A percentile compares a stretch with the other conserved stretches of the same genome.
These are phyloP conservation scores for Apiotrichum sp. DNA, from an alignment of 1,284 basidiomycete species.

Conservation along the genomic window DNA sequence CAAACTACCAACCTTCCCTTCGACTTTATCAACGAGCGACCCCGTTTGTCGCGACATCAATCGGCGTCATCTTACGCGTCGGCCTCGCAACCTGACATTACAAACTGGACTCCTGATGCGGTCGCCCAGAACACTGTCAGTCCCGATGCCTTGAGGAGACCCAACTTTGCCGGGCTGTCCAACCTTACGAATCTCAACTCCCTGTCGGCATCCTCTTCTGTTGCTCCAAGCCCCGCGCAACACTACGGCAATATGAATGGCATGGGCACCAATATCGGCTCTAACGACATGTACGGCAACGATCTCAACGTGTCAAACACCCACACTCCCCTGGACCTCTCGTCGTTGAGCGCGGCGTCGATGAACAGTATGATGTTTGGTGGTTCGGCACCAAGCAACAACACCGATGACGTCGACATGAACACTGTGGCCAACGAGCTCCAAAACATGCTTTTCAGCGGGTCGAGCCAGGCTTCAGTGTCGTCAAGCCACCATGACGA, in stretches of 20 bases:
- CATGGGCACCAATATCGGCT: conserved; percentile 2
- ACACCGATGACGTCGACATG: conserved; percentile 24
- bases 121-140: conserved; percentile 29
- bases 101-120: conserved; percentile 15
- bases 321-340: conserved; percentile 9
- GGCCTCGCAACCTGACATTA: conserved; percentile 11
- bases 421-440: conserved; percentile 24
- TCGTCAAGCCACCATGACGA: conserved; percentile 30
- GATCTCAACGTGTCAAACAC: conserved; percentile 1
- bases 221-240: conserved; percentile 15
- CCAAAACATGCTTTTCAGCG: conserved; percentile 30
- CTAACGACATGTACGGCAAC: conserved; percentile 11
- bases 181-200: conserved; percentile 12
- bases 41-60: conserved; percentile 23
- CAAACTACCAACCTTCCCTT: conserved; percentile 21
- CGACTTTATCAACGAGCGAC: conserved; percentile 19
- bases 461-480: conserved; percentile 28
- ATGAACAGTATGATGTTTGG: conserved; percentile 14
- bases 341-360: conserved; percentile 9
- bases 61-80: conserved; percentile 25
- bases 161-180: conserved; percentile 25
- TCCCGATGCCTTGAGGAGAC: conserved; percentile 32
- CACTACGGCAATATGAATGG: conserved; percentile 8
- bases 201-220: conserved; percentile 15
- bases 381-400: conserved; percentile 4